A percentile compares a stretch with the other conserved stretches of the same genome.
These are phyloP conservation scores for Closterium sp. DNA, from an alignment of 139 green algal genomes.

Conservation along the genomic window DNA sequence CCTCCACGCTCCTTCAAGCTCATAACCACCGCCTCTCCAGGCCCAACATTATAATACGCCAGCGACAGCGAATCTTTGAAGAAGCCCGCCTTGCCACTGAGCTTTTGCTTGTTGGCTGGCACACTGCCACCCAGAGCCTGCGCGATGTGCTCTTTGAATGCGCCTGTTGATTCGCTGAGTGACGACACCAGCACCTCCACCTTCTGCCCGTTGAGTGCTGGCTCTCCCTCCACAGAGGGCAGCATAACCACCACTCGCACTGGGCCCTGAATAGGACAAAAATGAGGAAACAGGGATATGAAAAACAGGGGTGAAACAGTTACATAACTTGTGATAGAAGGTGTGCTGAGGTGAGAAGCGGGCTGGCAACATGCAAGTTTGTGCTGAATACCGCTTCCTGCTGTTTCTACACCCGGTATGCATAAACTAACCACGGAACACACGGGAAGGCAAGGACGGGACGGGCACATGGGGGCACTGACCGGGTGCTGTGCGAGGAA, in stretches of 20 bases:
- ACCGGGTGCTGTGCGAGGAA: conserved; percentile 50
- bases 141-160: conserved; percentile 48
- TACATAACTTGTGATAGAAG: not conserved
- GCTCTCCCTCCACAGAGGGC: conserved; percentile 37
- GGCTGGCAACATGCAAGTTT: not conserved
- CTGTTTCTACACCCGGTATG: not conserved
- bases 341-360: not conserved
- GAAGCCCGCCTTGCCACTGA: conserved; percentile 41
- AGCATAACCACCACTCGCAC: conserved; percentile 28
- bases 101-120: conserved; percentile 57
- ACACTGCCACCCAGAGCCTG: conserved; percentile 32
- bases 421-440: not conserved
- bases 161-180: conserved; percentile 4
- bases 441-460: not conserved
- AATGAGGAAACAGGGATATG: not conserved
- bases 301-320: not conserved
- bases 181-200: conserved; percentile 28
- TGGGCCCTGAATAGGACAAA: conserved; percentile 20
- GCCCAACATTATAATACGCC: conserved; percentile 44
- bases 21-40: conserved; percentile 17
- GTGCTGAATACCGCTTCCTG: too few species aligned
- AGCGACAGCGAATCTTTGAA: conserved; percentile 42
- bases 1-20: conserved; percentile 45
- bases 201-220: conserved; percentile 44
- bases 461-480: not conserved